These are phyloP conservation scores for Clarkia xantiana DNA, from an alignment of 345 rosid species.

Conservation along the genomic window DNA sequence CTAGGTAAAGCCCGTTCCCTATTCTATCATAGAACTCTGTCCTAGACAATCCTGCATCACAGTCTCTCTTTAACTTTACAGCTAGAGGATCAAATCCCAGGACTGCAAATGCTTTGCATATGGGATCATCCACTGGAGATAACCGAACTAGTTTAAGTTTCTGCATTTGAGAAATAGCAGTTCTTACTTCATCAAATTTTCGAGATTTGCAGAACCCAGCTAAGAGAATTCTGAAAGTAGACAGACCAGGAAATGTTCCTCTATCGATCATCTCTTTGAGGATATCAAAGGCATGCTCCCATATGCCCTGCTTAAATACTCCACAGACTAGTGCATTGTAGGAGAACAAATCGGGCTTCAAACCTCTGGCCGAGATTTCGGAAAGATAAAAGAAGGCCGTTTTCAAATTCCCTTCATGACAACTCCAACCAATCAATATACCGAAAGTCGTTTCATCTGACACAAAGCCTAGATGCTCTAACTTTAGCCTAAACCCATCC, in stretches of 20 bases:
- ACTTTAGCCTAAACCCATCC: constrained; percentile 32
- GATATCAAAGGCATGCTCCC: constrained; percentile 31
- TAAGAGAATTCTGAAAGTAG: constrained; percentile 38
- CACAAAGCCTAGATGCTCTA: constrained; percentile 42
- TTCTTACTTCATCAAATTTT: constrained; percentile 48
- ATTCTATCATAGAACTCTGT: constrained; percentile 64
- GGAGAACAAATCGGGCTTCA: constrained; percentile 32
- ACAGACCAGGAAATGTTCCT: constrained; percentile 20
- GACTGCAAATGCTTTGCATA: constrained; percentile 38
- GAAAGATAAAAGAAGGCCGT: constrained; percentile 33
- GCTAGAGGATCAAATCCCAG: constrained; percentile 48
- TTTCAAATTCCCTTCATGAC: constrained; percentile 42
- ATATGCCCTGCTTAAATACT: constrained; percentile 39
- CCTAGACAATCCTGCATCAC: constrained; percentile 30
- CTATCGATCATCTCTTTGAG: constrained; percentile 49
- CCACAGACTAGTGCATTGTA: constrained; percentile 49
- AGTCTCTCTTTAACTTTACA: constrained; percentile 61
- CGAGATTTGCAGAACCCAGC: constrained; percentile 69
- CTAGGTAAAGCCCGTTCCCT: constrained; percentile 78
- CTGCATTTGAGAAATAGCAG: constrained; percentile 34
- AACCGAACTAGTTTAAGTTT: constrained; percentile 30
- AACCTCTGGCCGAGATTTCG: constrained; percentile 38
- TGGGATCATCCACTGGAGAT: constrained; percentile 38
- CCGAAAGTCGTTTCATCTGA: constrained; percentile 50
- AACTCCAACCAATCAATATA: constrained; percentile 58